These are phyloP conservation scores for Trichoderma lentiforme DNA, from an alignment of 2,329 filamentous ascomycete species.

Conservation along the genomic window DNA sequence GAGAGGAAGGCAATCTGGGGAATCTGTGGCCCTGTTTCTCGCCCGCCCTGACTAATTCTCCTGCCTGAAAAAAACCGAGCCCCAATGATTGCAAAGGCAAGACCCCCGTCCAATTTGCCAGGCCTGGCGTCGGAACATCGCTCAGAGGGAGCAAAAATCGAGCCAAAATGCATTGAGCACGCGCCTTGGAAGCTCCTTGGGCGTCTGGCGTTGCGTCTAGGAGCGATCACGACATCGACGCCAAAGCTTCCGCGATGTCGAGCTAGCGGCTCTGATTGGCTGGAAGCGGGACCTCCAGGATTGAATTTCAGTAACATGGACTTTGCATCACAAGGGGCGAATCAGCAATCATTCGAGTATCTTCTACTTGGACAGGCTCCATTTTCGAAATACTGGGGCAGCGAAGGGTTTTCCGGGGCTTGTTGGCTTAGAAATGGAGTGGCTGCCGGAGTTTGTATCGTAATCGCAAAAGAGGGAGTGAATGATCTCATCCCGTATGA, in stretches of 20 bases:
- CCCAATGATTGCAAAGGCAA: conserved; percentile 4
- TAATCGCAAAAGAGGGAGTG: conserved; percentile 2
- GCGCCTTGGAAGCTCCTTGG: conserved; percentile 32
- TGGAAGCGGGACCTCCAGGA: conserved; percentile 13
- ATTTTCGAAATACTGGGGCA: conserved; percentile 13
- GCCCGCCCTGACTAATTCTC: conserved; percentile 17
- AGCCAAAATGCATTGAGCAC: conserved; percentile 33
- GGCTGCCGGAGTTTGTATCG: neutral
- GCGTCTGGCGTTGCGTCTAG: conserved; percentile 31
- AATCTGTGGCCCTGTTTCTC: neutral
- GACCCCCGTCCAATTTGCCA: conserved; percentile 1
- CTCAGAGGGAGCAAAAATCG: neutral
- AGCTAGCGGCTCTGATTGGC: conserved; percentile 35
- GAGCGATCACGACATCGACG: conserved; percentile 52
- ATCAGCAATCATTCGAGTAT: conserved; percentile 2
- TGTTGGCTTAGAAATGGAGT: conserved; percentile 14
- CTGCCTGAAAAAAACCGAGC: neutral
- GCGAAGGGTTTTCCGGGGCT: conserved; percentile 17
- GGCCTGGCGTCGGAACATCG: neutral
- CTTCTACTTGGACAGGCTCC: conserved; percentile 2
- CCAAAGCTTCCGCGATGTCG: conserved; percentile 48
- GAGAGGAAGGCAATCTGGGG: conserved; percentile 8
- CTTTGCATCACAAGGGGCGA: neutral
- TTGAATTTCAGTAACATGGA: neutral
- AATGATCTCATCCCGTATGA: conserved; percentile 16